Conservation (phyloP, 2,329 filamentous ascomycete genomes). For the Dendrostoma leiphaemia region DNA sequence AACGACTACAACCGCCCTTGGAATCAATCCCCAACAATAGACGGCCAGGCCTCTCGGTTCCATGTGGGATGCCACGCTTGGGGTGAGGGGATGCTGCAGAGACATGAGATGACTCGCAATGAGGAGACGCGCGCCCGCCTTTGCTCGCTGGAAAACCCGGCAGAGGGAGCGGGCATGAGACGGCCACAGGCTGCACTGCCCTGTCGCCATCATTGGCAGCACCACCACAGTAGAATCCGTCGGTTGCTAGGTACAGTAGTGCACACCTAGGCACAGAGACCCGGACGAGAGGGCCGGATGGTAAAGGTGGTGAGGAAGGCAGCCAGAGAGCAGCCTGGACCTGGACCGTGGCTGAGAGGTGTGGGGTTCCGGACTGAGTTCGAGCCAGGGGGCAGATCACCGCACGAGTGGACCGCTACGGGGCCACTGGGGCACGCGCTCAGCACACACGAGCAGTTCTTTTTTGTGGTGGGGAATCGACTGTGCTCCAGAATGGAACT, state of each 20-base stretch:
- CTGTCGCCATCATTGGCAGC: too few species aligned
- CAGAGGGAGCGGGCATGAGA: too few species aligned
- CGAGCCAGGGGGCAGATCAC: too few species aligned
- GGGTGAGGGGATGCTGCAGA: too few species aligned
- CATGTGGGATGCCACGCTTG: too few species aligned
- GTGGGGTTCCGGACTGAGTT: background rate
- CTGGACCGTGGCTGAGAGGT: slow-evolving; percentile 3
- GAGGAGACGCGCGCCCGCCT: background rate
- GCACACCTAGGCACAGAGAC: too few species aligned
- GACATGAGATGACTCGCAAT: background rate
- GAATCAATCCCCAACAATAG: background rate
- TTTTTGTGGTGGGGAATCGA: background rate
- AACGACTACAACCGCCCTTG: background rate
- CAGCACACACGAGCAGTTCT: too few species aligned
- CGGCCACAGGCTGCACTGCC: background rate
- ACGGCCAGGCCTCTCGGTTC: background rate
- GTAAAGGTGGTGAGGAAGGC: background rate
- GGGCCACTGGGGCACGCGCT: too few species aligned
- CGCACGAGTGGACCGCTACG: too few species aligned
- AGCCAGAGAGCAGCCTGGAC: slow-evolving; percentile 1
- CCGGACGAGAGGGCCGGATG: background rate
- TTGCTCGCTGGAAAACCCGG: background rate
- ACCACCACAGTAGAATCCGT: background rate
- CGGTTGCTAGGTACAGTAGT: background rate
- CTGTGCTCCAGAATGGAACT: background rate